phyloP scores from a whole-genome alignment of 164 flowering plant species.

The Litsea cubeba region DNA sequence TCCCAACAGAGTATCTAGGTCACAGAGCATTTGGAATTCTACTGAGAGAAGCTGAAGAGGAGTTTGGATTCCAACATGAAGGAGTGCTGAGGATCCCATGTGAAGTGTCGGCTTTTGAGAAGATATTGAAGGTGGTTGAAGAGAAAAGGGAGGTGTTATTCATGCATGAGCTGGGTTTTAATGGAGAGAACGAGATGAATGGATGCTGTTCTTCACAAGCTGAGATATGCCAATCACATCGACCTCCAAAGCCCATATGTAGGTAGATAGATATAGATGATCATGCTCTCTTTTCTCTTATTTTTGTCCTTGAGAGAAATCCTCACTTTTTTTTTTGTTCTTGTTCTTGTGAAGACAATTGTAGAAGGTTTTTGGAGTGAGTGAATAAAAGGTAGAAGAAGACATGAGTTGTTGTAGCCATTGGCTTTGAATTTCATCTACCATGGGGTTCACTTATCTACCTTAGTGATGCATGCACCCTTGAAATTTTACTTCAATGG shows the following conservation, averaged over 20 bases:
- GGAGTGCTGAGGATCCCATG: constrained; percentile 82
- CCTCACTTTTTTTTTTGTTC: background rate
- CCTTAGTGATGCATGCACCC: too few relatives aligned
- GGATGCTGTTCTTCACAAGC: constrained; percentile 36
- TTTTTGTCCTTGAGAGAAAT: too few relatives aligned
- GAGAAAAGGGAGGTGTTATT: constrained; percentile 41
- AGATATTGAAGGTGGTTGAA: constrained; percentile 57
- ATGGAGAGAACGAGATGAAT: constrained; percentile 23
- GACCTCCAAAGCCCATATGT: constrained; percentile 49
- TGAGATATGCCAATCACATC: constrained; percentile 32
- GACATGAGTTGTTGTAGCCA: background rate
- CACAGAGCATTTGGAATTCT: constrained; percentile 59
- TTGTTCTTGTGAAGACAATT: background rate
- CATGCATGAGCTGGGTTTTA: constrained; percentile 27
- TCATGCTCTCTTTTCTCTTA: background rate
- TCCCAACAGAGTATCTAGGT: constrained; percentile 67
- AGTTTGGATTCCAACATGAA: constrained; percentile 84
- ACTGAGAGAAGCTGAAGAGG: constrained; percentile 81
- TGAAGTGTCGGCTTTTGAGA: constrained; percentile 56
- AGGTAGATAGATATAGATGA: constrained; percentile 25
- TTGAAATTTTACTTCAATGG: too few relatives aligned
- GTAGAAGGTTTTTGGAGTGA: background rate
- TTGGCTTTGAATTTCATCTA: background rate
- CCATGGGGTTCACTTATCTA: too few relatives aligned
- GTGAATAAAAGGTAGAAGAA: background rate